phyloP scores from a whole-genome alignment of 1,284 basidiomycete species.

The Apiotrichum laibachii region DNA sequence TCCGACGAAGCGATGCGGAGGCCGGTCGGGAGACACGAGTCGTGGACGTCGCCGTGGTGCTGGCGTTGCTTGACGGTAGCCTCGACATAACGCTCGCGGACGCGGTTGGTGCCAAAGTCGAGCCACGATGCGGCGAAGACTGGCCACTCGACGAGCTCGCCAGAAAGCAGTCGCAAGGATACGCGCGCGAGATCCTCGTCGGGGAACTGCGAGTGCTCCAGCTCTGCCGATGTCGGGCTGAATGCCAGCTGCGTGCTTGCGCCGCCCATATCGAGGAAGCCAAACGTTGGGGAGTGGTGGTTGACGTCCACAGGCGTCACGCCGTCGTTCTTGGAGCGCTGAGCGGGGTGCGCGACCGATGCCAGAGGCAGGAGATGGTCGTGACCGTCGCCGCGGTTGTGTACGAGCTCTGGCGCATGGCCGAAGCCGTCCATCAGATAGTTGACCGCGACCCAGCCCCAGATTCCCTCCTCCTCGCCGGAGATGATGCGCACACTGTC shows the following conservation, averaged over 20 bases:
- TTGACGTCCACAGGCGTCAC: slow-evolving; percentile 48
- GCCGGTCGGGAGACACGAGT: slow-evolving; percentile 85
- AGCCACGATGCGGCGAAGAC: slow-evolving; percentile 99
- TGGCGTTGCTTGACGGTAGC: slow-evolving; percentile 55
- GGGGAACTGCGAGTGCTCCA: slow-evolving; percentile 52
- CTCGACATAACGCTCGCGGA: slow-evolving; percentile 83
- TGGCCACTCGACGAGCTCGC: slow-evolving; percentile 80
- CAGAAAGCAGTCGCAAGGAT: slow-evolving; percentile 73
- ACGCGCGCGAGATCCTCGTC: slow-evolving; percentile 73
- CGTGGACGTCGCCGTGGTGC: slow-evolving; percentile 54
- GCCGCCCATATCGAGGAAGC: slow-evolving; percentile 98
- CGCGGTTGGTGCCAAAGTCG: slow-evolving; percentile 96
- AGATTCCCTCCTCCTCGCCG: slow-evolving; percentile 95
- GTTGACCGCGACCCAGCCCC: slow-evolving; percentile 98
- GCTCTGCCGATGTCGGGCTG: slow-evolving; percentile 60
- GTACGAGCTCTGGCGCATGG: slow-evolving; percentile 43
- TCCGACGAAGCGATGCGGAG: slow-evolving; percentile 58
- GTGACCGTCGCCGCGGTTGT: slow-evolving; percentile 10
- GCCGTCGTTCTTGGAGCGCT: slow-evolving; percentile 20
- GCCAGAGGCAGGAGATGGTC: slow-evolving; percentile 47
- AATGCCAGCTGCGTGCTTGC: slow-evolving; percentile 99
- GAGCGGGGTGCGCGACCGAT: slow-evolving; percentile 36
- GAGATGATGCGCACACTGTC: slow-evolving; percentile 91
- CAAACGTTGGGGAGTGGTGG: slow-evolving; percentile 71
- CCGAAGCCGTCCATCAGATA: slow-evolving; percentile 98